A percentile compares a stretch with the other conserved stretches of the same genome.
These are phyloP conservation scores for Pseudogymnoascus sp. DNA, from an alignment of 2,329 filamentous ascomycete species.

Conservation along the genomic window DNA sequence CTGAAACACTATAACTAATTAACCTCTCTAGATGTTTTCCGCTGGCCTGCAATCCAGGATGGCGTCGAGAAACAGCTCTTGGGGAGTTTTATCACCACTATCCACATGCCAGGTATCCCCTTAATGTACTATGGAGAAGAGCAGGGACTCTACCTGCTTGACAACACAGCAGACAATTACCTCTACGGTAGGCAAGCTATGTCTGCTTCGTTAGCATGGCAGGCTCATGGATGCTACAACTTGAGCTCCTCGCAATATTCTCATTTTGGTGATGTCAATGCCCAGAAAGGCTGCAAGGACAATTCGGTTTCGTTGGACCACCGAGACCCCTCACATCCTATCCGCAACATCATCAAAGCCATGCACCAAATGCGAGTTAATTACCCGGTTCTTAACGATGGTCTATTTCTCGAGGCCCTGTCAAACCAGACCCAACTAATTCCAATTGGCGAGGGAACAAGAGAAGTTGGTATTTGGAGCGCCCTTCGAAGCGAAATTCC, in stretches of 20 bases:
- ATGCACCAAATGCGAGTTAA: conserved; percentile 51
- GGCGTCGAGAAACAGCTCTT: conserved; percentile 49
- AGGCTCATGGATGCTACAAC: conserved; percentile 54
- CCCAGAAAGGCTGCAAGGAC: conserved; percentile 46
- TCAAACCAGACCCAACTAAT: conserved; percentile 46
- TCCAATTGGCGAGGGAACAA: conserved; percentile 43
- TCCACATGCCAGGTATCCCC: conserved; percentile 53
- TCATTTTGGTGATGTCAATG: conserved; percentile 46
- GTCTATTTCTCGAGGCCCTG: conserved; percentile 44
- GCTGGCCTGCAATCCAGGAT: conserved; percentile 50
- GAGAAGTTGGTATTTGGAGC: conserved; percentile 53
- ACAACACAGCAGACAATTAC: conserved; percentile 56
- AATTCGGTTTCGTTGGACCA: conserved; percentile 50
- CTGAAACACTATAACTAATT: conserved; percentile 54
- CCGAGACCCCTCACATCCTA: conserved; percentile 50
- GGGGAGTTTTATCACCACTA: conserved; percentile 49
- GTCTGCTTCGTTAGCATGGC: conserved; percentile 52
- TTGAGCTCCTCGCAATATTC: conserved; percentile 48
- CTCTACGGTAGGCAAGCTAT: conserved; percentile 57
- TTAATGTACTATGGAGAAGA: conserved; percentile 57
- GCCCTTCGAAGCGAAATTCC: conserved; percentile 37
- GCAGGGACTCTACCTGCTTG: conserved; percentile 54
- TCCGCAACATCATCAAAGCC: conserved; percentile 50
- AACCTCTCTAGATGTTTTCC: conserved; percentile 47
- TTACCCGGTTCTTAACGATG: conserved; percentile 51